These are phyloP conservation scores for Salix suchowensis DNA, from an alignment of 345 rosid genomes.

Conservation along the genomic window DNA sequence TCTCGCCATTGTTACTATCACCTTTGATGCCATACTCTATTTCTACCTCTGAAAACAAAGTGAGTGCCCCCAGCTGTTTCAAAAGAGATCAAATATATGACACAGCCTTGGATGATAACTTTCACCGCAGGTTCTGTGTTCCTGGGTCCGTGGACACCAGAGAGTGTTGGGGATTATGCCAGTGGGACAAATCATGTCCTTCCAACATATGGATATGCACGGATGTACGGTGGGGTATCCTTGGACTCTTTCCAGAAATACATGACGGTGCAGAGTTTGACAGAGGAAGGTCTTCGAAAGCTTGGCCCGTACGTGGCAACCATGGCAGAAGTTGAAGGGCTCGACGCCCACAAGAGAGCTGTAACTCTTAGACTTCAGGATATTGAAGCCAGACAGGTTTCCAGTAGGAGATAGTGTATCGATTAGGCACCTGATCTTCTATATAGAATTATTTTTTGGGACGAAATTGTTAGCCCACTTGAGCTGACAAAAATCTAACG, in stretches of 20 bases:
- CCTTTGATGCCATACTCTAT: not conserved
- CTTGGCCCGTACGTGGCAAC: slow-evolving; percentile 81
- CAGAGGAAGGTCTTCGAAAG: slow-evolving; percentile 75
- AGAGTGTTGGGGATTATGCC: slow-evolving; percentile 95
- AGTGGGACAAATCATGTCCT: slow-evolving; percentile 90
- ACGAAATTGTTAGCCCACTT: not conserved
- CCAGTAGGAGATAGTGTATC: slow-evolving; percentile 20
- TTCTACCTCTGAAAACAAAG: not conserved
- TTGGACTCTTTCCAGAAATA: slow-evolving; percentile 82
- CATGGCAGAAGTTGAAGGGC: slow-evolving; percentile 85
- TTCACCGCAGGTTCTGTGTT: slow-evolving; percentile 65
- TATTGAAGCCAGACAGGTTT: slow-evolving; percentile 56
- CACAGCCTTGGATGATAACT: not conserved
- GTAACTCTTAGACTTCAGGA: slow-evolving; percentile 79
- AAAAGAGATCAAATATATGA: not conserved
- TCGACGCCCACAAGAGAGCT: slow-evolving; percentile 89
- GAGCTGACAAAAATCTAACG: not conserved
- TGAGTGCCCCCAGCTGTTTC: not conserved
- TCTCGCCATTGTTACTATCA: not conserved
- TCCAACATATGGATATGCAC: slow-evolving; percentile 87
- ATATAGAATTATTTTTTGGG: not conserved
- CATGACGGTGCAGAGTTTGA: slow-evolving; percentile 79
- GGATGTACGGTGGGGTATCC: slow-evolving; percentile 89
- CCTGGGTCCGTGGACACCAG: slow-evolving; percentile 90
- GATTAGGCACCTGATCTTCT: not conserved